Base-by-base conservation (phyloP, 371 early-diverging fungal species). In the Mucor sp. region DNA sequence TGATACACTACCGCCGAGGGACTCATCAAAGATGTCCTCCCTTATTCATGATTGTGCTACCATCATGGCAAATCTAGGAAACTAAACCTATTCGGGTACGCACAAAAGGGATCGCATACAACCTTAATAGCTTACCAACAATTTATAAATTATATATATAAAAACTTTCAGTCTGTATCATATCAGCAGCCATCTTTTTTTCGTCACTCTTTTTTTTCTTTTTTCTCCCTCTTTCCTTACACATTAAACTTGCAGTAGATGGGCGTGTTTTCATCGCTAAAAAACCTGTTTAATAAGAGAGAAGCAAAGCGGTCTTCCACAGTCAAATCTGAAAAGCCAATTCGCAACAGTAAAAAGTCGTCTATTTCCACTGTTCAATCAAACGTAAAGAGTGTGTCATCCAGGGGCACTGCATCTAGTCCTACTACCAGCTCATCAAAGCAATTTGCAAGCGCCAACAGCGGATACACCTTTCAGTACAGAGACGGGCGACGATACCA, bases 401-500 rank as follows among this genome's bases (percentile, higher is more conserved):
- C 62, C 39, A 41, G 14, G 21, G 21, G 23, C 6, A n/a, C 43
- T n/a, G 37, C 1, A 4, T 21, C 32, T 15, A 56, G 37, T 6
- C 62, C 61, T 4, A 23, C 61, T 4, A 23, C 57, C 28, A 41
- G 27, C 15, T 35, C 62, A 11, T 17, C 68, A 33, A 56, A 37
- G 17, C 60, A 64, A 15, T 8, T 12, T 4, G 60, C 19, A 3
- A 53, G 53, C 15, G 32, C 25, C 15, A 43, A 23, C 11, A 50
- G 33, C 12, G 65, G 69, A 21, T 62, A 74, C 3, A 69, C 39
- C 3, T 75, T 68, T 62, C 60, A 67, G 3, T 82, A 77, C 50
- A 70, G 70, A 21, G 76, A 78, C 33, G 87, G 87, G 8, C 76
- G 87, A 61, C 75, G 77, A 41, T 80, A 77, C 21, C 80, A 84